These are phyloP conservation scores for Entamoeba dispar DNA, from an alignment of 208 protist species.

Conservation along the genomic window DNA sequence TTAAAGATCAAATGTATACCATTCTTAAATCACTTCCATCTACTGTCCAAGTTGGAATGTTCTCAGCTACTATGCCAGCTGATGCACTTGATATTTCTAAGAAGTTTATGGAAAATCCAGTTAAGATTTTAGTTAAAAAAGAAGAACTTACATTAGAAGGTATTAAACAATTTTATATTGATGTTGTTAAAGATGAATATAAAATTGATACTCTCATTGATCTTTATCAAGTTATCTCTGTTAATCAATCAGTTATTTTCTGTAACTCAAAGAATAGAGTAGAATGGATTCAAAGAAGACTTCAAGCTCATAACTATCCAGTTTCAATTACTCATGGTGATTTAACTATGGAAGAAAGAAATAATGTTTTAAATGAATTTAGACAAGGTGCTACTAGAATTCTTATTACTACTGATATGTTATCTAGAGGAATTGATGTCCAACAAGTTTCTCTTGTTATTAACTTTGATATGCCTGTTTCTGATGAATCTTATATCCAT, in stretches of 20 bases:
- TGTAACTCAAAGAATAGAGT: not conserved
- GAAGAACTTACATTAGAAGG: slow-evolving; percentile 31
- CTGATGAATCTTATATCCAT: slow-evolving; percentile 57
- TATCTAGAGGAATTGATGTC: slow-evolving; percentile 56
- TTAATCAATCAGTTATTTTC: not conserved
- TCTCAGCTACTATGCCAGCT: slow-evolving; percentile 10
- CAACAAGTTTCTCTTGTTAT: slow-evolving; percentile 67
- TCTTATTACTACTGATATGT: slow-evolving; percentile 52
- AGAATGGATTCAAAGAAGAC: not conserved
- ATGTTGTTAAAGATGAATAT: slow-evolving; percentile 26
- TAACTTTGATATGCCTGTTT: slow-evolving; percentile 64
- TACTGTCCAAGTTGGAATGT: slow-evolving; percentile 9
- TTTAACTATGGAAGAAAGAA: not conserved
- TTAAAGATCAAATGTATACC: slow-evolving; percentile 72
- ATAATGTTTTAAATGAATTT: not conserved
- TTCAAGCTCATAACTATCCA: not conserved
- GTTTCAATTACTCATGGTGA: not conserved
- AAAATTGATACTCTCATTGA: not conserved
- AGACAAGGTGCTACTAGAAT: not conserved
- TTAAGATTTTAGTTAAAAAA: not conserved
- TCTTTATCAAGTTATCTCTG: too few species aligned
- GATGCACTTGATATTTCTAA: not conserved
- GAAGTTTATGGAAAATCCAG: not conserved
- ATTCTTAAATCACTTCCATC: slow-evolving; percentile 7
- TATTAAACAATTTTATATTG: slow-evolving; percentile 63